Percentiles rank a stretch among this genome's conserved stretches.
phyloP scores from a whole-genome alignment of 108 stramenopile species.

The Mediolabrus comicus region DNA sequence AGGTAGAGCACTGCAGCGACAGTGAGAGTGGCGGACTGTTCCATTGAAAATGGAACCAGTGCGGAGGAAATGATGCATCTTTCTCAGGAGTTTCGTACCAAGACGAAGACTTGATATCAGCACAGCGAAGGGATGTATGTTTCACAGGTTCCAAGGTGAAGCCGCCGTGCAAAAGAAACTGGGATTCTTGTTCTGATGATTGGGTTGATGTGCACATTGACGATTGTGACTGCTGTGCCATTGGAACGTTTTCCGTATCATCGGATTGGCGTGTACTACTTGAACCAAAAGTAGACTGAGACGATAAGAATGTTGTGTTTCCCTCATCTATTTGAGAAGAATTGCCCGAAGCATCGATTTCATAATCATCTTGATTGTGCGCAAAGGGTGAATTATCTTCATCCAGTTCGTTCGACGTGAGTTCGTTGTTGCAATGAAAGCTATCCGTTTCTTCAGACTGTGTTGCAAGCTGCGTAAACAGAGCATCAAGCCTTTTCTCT shows the following conservation, averaged over 20 bases:
- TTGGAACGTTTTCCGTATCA: neutral
- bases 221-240: neutral
- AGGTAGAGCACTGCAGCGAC: constrained; percentile 8
- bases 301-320: neutral
- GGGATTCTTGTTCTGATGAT: neutral
- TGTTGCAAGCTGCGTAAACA: constrained; percentile 53
- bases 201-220: neutral
- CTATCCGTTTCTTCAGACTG: constrained; percentile 20
- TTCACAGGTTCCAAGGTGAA: constrained; percentile 9
- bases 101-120: constrained; percentile 7
- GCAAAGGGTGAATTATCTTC: neutral
- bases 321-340: neutral
- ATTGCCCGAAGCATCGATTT: neutral
- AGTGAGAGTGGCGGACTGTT: constrained; percentile 1
- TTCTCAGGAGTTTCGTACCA: constrained; percentile 17
- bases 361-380: neutral
- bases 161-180: neutral
- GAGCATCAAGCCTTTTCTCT: constrained; percentile 43
- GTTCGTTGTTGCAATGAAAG: neutral
- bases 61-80: constrained; percentile 8
- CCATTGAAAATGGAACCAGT: constrained; percentile 36
- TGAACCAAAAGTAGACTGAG: neutral
- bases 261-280: neutral
- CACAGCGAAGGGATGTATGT: constrained; percentile 6
- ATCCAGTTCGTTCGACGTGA: neutral